These are phyloP conservation scores for Camellia granthamiana DNA, from an alignment of 148 eudicot species.

Conservation along the genomic window DNA sequence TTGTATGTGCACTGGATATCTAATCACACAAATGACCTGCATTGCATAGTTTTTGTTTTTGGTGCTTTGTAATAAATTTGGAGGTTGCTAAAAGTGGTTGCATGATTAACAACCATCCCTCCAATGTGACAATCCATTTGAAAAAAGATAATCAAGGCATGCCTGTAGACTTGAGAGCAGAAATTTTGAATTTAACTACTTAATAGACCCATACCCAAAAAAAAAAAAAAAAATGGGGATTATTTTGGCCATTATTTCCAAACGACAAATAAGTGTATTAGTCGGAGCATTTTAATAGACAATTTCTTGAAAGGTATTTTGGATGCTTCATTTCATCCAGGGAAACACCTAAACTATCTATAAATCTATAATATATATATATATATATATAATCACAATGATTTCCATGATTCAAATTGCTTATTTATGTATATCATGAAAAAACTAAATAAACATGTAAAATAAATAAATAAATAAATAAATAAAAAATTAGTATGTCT, in stretches of 20 bases:
- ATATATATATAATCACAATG: neutral
- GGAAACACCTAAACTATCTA: neutral
- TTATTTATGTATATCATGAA: neutral
- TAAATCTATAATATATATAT: no score
- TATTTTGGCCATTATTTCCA: neutral
- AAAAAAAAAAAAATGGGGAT: neutral
- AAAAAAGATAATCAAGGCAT: neutral
- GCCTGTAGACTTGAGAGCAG: neutral
- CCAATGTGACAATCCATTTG: neutral
- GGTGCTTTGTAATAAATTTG: no score
- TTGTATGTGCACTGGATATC: no score
- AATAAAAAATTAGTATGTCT: no score
- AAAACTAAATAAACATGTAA: neutral
- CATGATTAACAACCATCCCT: neutral
- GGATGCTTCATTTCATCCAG: neutral
- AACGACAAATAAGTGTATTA: neutral
- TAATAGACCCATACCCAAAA: no score
- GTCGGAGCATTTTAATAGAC: neutral
- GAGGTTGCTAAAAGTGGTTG: neutral
- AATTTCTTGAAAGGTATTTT: neutral
- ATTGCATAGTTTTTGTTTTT: no score
- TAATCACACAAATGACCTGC: no score
- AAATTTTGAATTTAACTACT: no score
- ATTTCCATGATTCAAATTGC: neutral
- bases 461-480: no score